Base-by-base conservation (phyloP, 345 rosid species). In the Bruguiera parviflora region DNA sequence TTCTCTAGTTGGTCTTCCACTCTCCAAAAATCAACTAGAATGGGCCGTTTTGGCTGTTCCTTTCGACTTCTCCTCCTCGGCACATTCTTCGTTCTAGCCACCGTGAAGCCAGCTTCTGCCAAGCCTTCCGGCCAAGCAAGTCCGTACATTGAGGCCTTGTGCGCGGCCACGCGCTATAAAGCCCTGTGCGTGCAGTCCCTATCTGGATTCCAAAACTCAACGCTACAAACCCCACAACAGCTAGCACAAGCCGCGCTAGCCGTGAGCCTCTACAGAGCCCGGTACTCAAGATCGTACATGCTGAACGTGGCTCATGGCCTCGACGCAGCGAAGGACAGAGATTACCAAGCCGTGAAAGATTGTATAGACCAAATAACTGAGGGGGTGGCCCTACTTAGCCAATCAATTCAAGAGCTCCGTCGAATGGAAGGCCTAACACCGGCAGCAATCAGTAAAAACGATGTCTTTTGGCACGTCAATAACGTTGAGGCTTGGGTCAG, bases 401-500 rank as follows among this genome's bases (percentile, higher is more conserved):
- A 74, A 56, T 88, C 98, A 4, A 83, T 91, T 55, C 35, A 55
- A 52, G 96, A 94, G 78, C 81, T 91, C 2, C 84, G 76, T 24
- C 73, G 85, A 19, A 62, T 89, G 28, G 75, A 19, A 31, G 53
- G 24, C 9, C 58, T 68, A 9, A 61, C 64, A 61, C 49, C 61
- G 0, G 53, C 66, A 6, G 53, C 72, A 24, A 77, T 49, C 0
- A 78, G 66, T 8, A 55, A 22, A 55, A 25, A 55, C 58, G 80
- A 81, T 58, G 69, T 78, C 0, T 61, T 77, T 60, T 87, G 83
- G 86, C 97, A 81, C 77, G 65, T 82, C 10, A 83, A 81, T 63
- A 91, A 87, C 68, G 78, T 91, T 7, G 83, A 91, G 69, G 75
- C 90, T 15, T 94, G 97, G 97, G 78, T 88, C 6, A 82, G 93